phyloP scores from a whole-genome alignment of 2,329 filamentous ascomycete genomes.

The Colletotrichum plurivorum region DNA sequence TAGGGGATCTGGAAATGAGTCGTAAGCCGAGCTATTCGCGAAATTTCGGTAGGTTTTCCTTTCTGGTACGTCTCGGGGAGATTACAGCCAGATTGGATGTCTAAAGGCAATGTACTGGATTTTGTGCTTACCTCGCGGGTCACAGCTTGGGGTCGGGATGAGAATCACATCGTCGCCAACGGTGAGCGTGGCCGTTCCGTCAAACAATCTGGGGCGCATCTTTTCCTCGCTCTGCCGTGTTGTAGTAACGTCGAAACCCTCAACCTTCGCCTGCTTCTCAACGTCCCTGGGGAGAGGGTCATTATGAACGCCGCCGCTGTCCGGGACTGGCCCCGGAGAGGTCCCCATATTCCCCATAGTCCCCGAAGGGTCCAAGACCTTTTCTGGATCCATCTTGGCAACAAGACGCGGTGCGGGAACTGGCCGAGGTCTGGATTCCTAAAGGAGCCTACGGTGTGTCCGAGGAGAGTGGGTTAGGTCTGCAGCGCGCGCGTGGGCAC shows the following conservation, averaged over 20 bases:
- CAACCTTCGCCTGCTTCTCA: background rate
- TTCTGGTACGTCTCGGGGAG: background rate
- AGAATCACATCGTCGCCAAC: conserved; percentile 39
- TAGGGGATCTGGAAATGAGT: conserved; percentile 42
- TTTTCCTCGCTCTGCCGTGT: background rate
- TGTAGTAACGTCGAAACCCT: background rate
- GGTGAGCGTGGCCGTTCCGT: conserved; percentile 27
- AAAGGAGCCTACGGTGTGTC: background rate
- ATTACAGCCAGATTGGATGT: background rate
- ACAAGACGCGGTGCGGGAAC: background rate
- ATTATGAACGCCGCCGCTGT: background rate
- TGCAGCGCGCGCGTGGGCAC: background rate
- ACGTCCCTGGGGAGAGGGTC: background rate
- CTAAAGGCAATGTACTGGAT: no score
- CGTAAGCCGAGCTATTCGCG: background rate
- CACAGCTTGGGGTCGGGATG: conserved; percentile 43
- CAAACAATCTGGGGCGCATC: conserved; percentile 19
- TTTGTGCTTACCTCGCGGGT: conserved; percentile 42
- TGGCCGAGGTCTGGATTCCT: background rate
- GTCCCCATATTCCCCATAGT: background rate
- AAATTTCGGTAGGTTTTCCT: no score
- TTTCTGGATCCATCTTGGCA: conserved; percentile 13
- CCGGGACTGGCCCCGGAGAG: background rate
- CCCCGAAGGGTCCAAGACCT: background rate
- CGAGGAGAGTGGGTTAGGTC: background rate